Evolutionary conservation across 148 eudicot genomes (phyloP), one percentile per base, ranked within the genome.

Genomic region (Dysphania ambrosioides): DNA sequence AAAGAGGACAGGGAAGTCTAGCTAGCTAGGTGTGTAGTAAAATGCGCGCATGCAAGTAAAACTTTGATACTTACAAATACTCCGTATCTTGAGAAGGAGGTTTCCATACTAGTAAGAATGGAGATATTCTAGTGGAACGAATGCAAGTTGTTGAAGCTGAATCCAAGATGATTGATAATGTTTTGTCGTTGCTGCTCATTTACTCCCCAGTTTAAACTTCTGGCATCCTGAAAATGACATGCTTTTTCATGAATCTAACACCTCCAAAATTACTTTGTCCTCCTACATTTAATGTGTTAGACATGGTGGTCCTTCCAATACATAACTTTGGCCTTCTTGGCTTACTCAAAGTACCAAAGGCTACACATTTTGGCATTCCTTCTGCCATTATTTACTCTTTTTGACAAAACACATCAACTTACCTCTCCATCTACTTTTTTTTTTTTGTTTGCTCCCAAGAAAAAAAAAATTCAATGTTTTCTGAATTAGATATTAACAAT

Each of bases 201-300:
- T 60, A 80, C 26, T 75, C 75, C 82, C 75, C 79, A 80, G 24
- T 71, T 65, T 71, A 59, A 80, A 70, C 82, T 75, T 30, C 76
- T 70, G 64, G 58, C 76, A 64, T 80, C 82, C 82, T 80, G 82
- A 80, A 75, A 80, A 40, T 64, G 79, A 75, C 79, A 75, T 24
- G 8, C 56, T 24, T 30, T 35, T 74, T 32, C 21, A 49, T 19
- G 47, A 24, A 29, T 51, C 41, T 69, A 57, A 68, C 24, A 40
- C 9, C 38, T 16, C 63, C 55, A 77, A 23, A 71, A 42, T 62
- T 36, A 16, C 5, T n/a, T 51, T 27, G 34, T 27, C 38, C 47
- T 51, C 13, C 71, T 66, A 49, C 42, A 15, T 42, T 40, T 24
- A 47, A 13, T 42, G 26, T 34, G 6, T 65, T 72, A 64, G 62